These are phyloP conservation scores for Scleromitrula shiraiana DNA, from an alignment of 2,329 filamentous ascomycete genomes.

Conservation along the genomic window DNA sequence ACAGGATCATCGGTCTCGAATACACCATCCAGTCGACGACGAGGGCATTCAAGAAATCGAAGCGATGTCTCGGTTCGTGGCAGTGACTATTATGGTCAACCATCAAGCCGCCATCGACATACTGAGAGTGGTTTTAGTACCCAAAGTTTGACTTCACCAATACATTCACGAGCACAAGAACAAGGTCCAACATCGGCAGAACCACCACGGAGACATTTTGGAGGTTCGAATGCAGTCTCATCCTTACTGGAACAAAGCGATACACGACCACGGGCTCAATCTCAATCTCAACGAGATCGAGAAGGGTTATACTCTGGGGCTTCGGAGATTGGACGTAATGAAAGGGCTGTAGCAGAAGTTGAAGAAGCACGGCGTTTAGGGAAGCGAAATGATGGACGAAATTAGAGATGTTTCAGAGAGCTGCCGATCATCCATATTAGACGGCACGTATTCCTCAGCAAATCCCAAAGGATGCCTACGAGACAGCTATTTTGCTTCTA, in stretches of 20 bases:
- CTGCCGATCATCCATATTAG: slow-evolving; percentile 4
- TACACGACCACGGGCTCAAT: slow-evolving; percentile 16
- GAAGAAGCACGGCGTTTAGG: slow-evolving; percentile 24
- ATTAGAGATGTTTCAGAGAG: slow-evolving; percentile 27
- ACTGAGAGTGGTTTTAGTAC: slow-evolving; percentile 23
- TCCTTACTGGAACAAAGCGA: slow-evolving; percentile 26
- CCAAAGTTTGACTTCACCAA: slow-evolving; percentile 19
- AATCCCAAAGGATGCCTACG: background rate
- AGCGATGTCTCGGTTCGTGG: slow-evolving; percentile 47
- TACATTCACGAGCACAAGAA: slow-evolving; percentile 10
- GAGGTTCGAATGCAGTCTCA: slow-evolving; percentile 25
- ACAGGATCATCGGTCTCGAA: slow-evolving; percentile 44
- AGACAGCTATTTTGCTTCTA: background rate
- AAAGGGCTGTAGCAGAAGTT: slow-evolving; percentile 20
- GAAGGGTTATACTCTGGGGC: slow-evolving; percentile 1
- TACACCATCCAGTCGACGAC: slow-evolving; percentile 44
- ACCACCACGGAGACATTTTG: slow-evolving; percentile 21
- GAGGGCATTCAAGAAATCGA: slow-evolving; percentile 54
- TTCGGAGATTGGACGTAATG: slow-evolving; percentile 4
- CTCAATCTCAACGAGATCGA: slow-evolving; percentile 17
- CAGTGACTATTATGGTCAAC: slow-evolving; percentile 31
- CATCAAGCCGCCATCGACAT: slow-evolving; percentile 32
- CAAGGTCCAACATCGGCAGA: slow-evolving; percentile 15
- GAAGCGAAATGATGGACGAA: slow-evolving; percentile 29
- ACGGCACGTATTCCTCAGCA: background rate